Conservation (phyloP, 345 rosid genomes). For the Aquilaria yunnanensis region DNA sequence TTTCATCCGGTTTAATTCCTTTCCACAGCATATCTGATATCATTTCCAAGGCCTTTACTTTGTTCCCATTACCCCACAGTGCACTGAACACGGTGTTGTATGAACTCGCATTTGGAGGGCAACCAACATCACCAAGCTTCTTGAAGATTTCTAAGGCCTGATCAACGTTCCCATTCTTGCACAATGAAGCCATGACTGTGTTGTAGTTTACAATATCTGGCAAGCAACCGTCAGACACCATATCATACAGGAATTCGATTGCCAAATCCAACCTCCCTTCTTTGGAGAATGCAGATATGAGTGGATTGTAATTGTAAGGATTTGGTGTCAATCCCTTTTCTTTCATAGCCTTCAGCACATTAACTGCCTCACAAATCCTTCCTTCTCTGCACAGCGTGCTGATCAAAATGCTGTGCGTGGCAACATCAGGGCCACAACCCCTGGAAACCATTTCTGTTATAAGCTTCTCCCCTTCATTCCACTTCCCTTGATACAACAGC, state of each 20-base stretch:
- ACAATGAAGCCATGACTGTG: slow-evolving; percentile 56
- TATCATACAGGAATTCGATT: slow-evolving; percentile 54
- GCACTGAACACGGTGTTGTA: slow-evolving; percentile 85
- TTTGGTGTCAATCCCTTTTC: slow-evolving; percentile 62
- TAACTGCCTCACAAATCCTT: slow-evolving; percentile 49
- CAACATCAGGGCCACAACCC: slow-evolving; percentile 58
- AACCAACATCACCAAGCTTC: slow-evolving; percentile 59
- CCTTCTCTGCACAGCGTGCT: slow-evolving; percentile 63
- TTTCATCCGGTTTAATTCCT: slow-evolving; percentile 65
- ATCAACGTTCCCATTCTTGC: slow-evolving; percentile 63
- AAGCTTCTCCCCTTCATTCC: slow-evolving; percentile 63
- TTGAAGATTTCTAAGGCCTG: slow-evolving; percentile 72
- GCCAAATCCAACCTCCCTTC: slow-evolving; percentile 72
- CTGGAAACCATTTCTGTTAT: slow-evolving; percentile 50
- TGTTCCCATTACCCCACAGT: slow-evolving; percentile 63
- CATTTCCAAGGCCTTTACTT: slow-evolving; percentile 50
- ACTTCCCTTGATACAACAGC: slow-evolving; percentile 54
- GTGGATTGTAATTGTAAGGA: slow-evolving; percentile 72
- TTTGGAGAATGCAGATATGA: slow-evolving; percentile 73
- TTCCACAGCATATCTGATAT: slow-evolving; percentile 53
- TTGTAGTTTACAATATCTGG: slow-evolving; percentile 85
- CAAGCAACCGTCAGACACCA: slow-evolving; percentile 76
- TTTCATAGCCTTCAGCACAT: slow-evolving; percentile 48
- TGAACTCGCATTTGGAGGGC: slow-evolving; percentile 71
- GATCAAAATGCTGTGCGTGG: slow-evolving; percentile 70